A percentile compares a stretch with the other conserved stretches of the same genome.
Evolutionary conservation across 441 rosid species (phyloP).

Genomic region (Pelargonium myrrhifolium): DNA sequence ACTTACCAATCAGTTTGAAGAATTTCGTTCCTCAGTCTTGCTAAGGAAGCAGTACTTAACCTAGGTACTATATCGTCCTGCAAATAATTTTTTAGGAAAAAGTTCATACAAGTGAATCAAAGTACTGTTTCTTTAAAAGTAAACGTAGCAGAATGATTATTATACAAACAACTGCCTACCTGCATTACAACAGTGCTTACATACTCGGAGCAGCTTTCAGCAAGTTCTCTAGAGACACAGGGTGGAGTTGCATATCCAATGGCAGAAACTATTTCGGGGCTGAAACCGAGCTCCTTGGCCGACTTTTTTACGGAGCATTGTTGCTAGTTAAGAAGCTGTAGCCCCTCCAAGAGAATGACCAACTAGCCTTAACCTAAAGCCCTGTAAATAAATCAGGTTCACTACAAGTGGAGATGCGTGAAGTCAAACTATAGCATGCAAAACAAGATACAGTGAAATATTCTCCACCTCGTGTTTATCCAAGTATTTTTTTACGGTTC

Average conservation of each 20-base stretch:
- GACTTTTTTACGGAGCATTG: constrained; percentile 72
- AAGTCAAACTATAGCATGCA: too few relatives aligned
- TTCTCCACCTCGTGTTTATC: constrained; percentile 54
- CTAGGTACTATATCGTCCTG: constrained; percentile 92
- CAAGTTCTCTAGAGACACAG: constrained; percentile 73
- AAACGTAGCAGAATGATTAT: constrained; percentile 10
- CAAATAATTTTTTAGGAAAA: constrained; percentile 6
- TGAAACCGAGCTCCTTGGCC: constrained; percentile 58
- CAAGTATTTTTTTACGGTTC: constrained; percentile 57
- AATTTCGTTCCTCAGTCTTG: constrained; percentile 75
- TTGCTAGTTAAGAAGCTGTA: constrained; percentile 71
- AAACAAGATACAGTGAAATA: constrained; percentile 3
- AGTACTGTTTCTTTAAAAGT: constrained; percentile 10
- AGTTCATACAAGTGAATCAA: neutral
- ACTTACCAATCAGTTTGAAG: constrained; percentile 75
- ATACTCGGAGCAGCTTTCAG: constrained; percentile 71
- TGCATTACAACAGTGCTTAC: constrained; percentile 77
- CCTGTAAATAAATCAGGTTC: constrained; percentile 49
- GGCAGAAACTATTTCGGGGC: constrained; percentile 60
- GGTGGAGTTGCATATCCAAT: constrained; percentile 86
- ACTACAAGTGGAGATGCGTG: too few relatives aligned
- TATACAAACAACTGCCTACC: constrained; percentile 34
- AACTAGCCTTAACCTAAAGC: constrained; percentile 79
- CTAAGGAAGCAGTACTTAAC: constrained; percentile 64
- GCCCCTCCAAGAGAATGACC: constrained; percentile 98